Base-by-base conservation (phyloP, 1,139 yeast species). In the Hansenula sp. region DNA sequence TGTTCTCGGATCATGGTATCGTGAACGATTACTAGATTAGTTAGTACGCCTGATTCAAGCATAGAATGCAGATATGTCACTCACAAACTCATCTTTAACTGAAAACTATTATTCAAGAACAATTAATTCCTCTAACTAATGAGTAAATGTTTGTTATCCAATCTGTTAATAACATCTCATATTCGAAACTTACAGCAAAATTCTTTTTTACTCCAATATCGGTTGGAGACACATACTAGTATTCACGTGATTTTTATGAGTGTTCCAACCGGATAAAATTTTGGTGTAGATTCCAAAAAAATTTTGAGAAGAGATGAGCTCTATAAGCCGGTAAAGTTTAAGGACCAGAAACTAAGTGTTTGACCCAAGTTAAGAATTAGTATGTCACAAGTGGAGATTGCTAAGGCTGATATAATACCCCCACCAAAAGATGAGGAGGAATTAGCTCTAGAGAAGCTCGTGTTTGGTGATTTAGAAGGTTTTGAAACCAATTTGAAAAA, bases 351-450 rank as follows among this genome's bases (percentile, higher is more conserved):
- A n/a, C n/a, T n/a, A n/a, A n/a, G n/a, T n/a, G n/a, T n/a, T n/a
- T n/a, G n/a, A n/a, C n/a, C n/a, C n/a, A n/a, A n/a, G n/a, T n/a
- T n/a, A n/a, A n/a, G n/a, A n/a, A n/a, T n/a, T n/a, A n/a, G n/a
- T n/a, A 46, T 44, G 42, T 30, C 43, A 14, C 44, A 37, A 25
- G 17, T 33, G 11, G 28, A 39, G 12, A 31, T 40, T 5, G 24
- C 22, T 10, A 46, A 44, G 59, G 65, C 42, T 61, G 66, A 62
- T 11, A 62, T 71, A 17, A 64, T 53, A 26, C 55, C 67, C 11
- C 82, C 86, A 18, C 83, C 84, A 29, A 89, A 92, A 52, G 95
- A 86, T 59, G 83, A 76, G 39, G 96, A 88, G 56, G 97, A 90
- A 60, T 51, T 82, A 34, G 74, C 69, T 43, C 72, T 92, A 37